A percentile compares a stretch with the other conserved stretches of the same genome.
These are phyloP conservation scores for Theileria parva DNA, from an alignment of 169 alveolate genomes.

Conservation along the genomic window DNA sequence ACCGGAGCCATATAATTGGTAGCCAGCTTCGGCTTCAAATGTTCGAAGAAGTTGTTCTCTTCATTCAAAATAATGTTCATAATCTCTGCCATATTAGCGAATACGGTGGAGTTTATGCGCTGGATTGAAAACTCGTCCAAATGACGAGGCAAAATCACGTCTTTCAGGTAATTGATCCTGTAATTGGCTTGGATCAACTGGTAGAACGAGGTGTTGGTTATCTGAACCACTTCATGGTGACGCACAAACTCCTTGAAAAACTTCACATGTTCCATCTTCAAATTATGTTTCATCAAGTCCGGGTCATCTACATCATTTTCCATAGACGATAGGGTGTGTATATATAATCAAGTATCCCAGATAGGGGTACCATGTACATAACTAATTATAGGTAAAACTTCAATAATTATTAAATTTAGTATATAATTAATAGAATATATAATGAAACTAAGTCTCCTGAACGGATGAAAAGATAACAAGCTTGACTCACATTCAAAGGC, in stretches of 20 bases:
- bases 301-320: slow-evolving; percentile 30
- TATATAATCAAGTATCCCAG: neutral
- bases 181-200: slow-evolving; percentile 58
- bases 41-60: slow-evolving; percentile 48
- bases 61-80: slow-evolving; percentile 66
- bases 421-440: no score
- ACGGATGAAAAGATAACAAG: neutral
- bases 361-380: neutral
- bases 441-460: no score
- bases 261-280: slow-evolving; percentile 59
- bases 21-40: slow-evolving; percentile 50
- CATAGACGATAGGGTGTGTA: neutral
- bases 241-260: slow-evolving; percentile 45
- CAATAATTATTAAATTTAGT: no score
- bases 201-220: slow-evolving; percentile 47
- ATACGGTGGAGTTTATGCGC: slow-evolving; percentile 63
- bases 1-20: slow-evolving; percentile 59
- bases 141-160: slow-evolving; percentile 76
- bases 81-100: slow-evolving; percentile 69
- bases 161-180: slow-evolving; percentile 74
- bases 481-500: slow-evolving; percentile 54
- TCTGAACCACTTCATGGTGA: slow-evolving; percentile 50
- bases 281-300: slow-evolving; percentile 51
- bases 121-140: slow-evolving; percentile 76
- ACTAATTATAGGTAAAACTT: no score